Evolutionary conservation across 108 stramenopile genomes (phyloP).

Genomic region (Asterionellopsis glacialis): DNA sequence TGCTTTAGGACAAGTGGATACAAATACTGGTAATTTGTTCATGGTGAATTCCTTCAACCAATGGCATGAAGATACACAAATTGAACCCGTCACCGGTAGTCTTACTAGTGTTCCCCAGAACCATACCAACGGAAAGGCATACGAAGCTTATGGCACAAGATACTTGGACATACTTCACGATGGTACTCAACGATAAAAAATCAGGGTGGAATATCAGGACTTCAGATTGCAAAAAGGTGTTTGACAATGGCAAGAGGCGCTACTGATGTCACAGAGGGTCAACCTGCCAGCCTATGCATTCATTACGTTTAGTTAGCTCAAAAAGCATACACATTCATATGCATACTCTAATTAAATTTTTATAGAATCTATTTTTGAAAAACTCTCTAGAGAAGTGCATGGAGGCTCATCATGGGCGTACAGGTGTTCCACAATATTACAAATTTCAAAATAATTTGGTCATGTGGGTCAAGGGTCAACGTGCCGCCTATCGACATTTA

Average conservation of each 20-base stretch:
- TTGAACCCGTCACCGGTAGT: slow-evolving; percentile 15
- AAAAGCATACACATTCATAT: too few relatives aligned
- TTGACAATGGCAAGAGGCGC: too few relatives aligned
- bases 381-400: too few relatives aligned
- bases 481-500: not conserved
- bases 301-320: too few relatives aligned
- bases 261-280: too few relatives aligned
- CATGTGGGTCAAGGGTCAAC: slow-evolving; percentile 14
- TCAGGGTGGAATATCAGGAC: too few relatives aligned
- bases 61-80: slow-evolving; percentile 32
- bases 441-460: slow-evolving; percentile 8
- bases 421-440: slow-evolving; percentile 38
- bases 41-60: slow-evolving; percentile 28
- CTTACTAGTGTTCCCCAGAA: slow-evolving; percentile 1
- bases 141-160: slow-evolving; percentile 23
- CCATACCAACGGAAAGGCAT: slow-evolving; percentile 15
- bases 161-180: slow-evolving; percentile 20
- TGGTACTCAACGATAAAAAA: too few relatives aligned
- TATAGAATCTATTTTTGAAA: too few relatives aligned
- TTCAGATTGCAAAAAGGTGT: too few relatives aligned
- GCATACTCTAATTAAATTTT: too few relatives aligned
- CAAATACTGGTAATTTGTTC: slow-evolving; percentile 8
- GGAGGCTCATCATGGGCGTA: slow-evolving; percentile 42
- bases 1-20: slow-evolving; percentile 16
- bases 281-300: too few relatives aligned